Percentiles rank a stretch among this genome's conserved stretches.
These are phyloP conservation scores for Chenopodium formosanum DNA, from an alignment of 148 eudicot species.

Conservation along the genomic window DNA sequence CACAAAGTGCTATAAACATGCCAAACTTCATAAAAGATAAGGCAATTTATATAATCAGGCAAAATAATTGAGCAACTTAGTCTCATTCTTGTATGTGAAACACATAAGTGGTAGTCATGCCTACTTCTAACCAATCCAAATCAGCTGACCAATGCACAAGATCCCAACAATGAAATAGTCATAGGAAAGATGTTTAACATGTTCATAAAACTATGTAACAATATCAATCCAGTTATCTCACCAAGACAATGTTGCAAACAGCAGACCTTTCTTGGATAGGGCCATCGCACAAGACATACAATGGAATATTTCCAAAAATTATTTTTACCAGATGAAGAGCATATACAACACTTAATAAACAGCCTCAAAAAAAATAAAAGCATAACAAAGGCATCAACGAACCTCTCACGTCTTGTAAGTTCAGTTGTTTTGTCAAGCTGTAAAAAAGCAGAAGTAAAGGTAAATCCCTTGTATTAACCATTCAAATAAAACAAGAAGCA, in stretches of 20 bases:
- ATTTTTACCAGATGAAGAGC: neutral
- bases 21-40: neutral
- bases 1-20: neutral
- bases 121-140: neutral
- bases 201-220: too few species aligned
- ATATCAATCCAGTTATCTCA: neutral
- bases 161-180: neutral
- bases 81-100: neutral
- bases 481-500: neutral
- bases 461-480: neutral
- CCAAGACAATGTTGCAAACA: neutral
- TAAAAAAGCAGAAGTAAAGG: constrained; percentile 14
- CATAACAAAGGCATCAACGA: constrained; percentile 26
- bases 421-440: constrained; percentile 88
- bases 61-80: neutral
- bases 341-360: neutral
- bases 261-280: neutral
- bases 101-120: neutral
- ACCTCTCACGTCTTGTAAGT: constrained; percentile 97
- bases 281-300: neutral
- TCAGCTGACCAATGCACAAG: neutral
- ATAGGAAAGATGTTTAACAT: neutral
- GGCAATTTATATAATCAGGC: neutral
- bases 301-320: too few species aligned
- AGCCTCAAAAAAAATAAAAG: neutral